Evolutionary conservation across 371 early-diverging fungal species (phyloP), one percentile per base, ranked within the genome.

Genomic region (Mucor piriformis): DNA sequence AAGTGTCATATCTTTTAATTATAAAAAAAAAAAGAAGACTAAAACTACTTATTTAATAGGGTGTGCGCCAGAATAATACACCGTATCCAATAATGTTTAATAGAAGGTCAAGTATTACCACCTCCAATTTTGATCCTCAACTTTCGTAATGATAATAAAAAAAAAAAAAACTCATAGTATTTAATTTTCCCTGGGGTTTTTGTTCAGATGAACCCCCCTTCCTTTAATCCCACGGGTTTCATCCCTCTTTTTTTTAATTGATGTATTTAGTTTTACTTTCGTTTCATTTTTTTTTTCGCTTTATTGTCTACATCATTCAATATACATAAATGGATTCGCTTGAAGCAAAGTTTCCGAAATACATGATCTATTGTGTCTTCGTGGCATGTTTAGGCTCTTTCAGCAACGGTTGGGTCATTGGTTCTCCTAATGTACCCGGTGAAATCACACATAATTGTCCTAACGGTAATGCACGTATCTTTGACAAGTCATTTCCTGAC

Each of bases 351-450:
- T 64, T 63, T 7, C 76, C 76, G 0, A 55, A 42, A n/a, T 69
- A 71, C 49, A 77, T 80, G 76, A 50, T 80, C 8, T 75, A 66
- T 29, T 73, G 72, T 54, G 76, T 69, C 11, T 13, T 74, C 11
- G 57, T 76, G n/a, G 59, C 74, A 20, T 72, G 65, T 18, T 21
- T 80, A 13, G 74, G 64, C 13, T 68, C 81, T 0, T 59, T 77
- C 37, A 67, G 69, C 20, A 73, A 71, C 42, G 77, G 77, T 18
- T 80, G 71, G 50, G 73, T 76, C 6, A 76, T 76, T 46, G 81
- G 77, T n/a, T 68, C 76, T 12, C 64, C 81, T 24, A 80, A 80
- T 50, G 63, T 80, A 43, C 76, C 74, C 15, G 77, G 67, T 5
- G 46, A 63, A 25, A 57, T 63, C 5, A 70, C 67, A 8, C 67